phyloP scores from a whole-genome alignment of 2,329 filamentous ascomycete species.

The Talaromyces sp. region DNA sequence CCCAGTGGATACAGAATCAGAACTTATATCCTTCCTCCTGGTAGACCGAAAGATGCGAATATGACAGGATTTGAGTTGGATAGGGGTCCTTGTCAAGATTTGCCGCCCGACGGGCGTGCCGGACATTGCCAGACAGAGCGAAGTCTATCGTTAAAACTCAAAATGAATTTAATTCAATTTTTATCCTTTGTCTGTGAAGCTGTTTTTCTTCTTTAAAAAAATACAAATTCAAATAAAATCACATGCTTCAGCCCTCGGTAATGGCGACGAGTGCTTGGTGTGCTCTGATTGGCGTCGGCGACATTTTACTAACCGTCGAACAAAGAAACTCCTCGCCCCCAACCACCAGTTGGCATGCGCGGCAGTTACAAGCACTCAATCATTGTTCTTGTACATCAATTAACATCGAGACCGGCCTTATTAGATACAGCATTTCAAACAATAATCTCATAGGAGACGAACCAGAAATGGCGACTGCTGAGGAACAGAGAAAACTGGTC shows the following conservation, averaged over 20 bases:
- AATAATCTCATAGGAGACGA: not conserved
- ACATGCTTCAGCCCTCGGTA: not conserved
- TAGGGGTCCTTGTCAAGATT: too few species aligned
- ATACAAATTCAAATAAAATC: not conserved
- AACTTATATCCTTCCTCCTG: too few species aligned
- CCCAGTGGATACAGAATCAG: too few species aligned
- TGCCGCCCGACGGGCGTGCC: too few species aligned
- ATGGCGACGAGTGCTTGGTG: too few species aligned
- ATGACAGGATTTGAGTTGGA: too few species aligned
- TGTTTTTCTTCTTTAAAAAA: not conserved
- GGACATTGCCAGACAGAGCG: too few species aligned
- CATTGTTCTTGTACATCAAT: too few species aligned
- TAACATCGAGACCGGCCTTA: not conserved
- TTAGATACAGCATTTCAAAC: not conserved
- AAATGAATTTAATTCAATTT: not conserved
- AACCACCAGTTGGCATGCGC: too few species aligned
- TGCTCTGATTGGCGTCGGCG: not conserved
- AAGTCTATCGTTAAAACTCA: not conserved
- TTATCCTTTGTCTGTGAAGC: too few species aligned
- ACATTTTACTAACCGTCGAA: not conserved
- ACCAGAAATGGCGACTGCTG: not conserved
- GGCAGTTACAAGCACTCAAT: too few species aligned
- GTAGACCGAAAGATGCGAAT: too few species aligned
- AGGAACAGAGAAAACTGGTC: conserved; percentile 4
- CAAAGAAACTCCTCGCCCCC: not conserved